Evolutionary conservation across 768 basidiomycete species (phyloP).

Genomic region (Podaxis sp.): DNA sequence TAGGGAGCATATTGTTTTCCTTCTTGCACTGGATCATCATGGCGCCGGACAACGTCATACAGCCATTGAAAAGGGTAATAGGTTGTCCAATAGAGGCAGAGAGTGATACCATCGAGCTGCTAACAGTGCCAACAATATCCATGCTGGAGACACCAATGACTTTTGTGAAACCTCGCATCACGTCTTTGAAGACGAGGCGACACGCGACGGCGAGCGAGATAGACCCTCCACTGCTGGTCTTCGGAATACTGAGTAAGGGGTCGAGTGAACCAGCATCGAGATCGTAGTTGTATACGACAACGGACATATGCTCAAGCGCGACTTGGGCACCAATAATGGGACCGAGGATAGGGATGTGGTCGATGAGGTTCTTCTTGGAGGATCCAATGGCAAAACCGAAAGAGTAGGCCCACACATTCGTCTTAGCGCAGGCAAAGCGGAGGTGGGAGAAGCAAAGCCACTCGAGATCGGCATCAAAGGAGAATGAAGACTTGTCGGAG

Average conservation of each 20-base stretch:
- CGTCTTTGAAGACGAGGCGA: neutral
- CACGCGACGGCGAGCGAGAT: neutral
- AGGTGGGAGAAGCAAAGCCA: neutral
- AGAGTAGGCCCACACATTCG: neutral
- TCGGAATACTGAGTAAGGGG: neutral
- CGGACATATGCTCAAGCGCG: neutral
- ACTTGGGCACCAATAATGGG: neutral
- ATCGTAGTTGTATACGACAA: neutral
- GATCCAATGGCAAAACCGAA: neutral
- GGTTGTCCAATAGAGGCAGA: neutral
- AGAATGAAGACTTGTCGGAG: neutral
- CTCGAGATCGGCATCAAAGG: neutral
- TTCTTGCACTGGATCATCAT: neutral
- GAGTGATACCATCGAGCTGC: neutral
- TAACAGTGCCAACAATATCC: neutral
- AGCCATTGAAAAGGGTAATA: neutral
- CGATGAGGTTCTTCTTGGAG: neutral
- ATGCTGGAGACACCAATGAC: neutral
- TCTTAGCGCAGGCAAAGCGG: neutral
- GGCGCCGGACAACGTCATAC: neutral
- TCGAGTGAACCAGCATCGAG: neutral
- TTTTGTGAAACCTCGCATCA: neutral
- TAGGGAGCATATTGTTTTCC: neutral
- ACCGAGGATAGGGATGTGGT: neutral
- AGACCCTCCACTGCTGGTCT: neutral